phyloP scores from a whole-genome alignment of 2,329 filamentous ascomycete genomes.

The Stenocarpella maydis region DNA sequence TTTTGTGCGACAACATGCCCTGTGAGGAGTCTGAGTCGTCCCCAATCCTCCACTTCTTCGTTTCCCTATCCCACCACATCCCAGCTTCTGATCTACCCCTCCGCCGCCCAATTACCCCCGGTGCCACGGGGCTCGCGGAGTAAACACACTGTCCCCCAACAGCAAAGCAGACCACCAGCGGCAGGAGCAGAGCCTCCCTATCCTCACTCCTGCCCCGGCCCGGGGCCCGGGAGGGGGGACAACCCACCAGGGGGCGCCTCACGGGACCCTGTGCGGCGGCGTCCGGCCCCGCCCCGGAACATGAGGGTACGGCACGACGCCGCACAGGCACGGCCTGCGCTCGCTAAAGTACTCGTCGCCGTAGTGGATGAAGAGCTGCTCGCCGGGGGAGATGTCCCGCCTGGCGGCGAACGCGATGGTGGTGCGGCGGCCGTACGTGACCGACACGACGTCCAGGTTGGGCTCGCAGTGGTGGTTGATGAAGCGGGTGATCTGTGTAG shows the following conservation, averaged over 20 bases:
- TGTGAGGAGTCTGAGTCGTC: not conserved
- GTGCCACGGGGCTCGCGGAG: too few relatives aligned
- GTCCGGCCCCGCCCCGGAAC: not conserved
- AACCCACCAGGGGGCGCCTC: too few relatives aligned
- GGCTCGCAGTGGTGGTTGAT: conserved; percentile 19
- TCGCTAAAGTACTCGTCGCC: not conserved
- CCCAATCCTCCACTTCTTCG: not conserved
- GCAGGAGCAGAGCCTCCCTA: too few relatives aligned
- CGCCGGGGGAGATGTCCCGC: not conserved
- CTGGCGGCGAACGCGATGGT: not conserved
- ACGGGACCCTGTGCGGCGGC: not conserved
- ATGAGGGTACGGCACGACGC: not conserved
- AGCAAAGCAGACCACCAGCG: too few relatives aligned
- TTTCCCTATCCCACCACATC: too few relatives aligned
- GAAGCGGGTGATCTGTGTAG: conserved; percentile 6
- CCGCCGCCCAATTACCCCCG: too few relatives aligned
- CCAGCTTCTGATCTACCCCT: too few relatives aligned
- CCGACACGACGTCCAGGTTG: conserved; percentile 3
- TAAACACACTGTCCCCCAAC: too few relatives aligned
- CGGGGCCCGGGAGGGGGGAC: not conserved
- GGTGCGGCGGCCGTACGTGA: conserved; percentile 24
- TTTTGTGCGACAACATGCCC: too few relatives aligned
- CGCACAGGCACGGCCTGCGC: conserved; percentile 4
- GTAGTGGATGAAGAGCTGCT: conserved; percentile 23
- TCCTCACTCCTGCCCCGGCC: not conserved